phyloP scores from a whole-genome alignment of 805 yeast genomes.

The Ascoidea tarda region DNA sequence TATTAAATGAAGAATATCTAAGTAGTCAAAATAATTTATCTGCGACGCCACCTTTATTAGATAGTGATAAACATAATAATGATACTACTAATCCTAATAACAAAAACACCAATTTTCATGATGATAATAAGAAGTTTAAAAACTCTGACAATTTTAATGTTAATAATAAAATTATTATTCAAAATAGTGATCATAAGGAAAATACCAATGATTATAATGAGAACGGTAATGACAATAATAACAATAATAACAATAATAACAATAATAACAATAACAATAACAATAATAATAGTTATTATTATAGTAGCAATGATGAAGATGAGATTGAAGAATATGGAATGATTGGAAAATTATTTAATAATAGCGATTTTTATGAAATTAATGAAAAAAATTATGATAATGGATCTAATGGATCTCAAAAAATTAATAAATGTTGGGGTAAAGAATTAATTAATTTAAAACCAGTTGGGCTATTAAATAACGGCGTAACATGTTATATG shows the following conservation, averaged over 20 bases:
- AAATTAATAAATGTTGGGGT: conserved; percentile 62
- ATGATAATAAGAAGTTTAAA: too few species aligned
- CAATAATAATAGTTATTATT: background rate
- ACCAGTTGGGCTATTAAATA: conserved; percentile 69
- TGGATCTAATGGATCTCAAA: conserved; percentile 45
- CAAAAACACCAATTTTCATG: conserved; percentile 20
- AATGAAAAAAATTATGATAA: conserved; percentile 44
- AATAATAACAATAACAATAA: background rate
- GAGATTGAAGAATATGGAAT: too few species aligned
- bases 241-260: conserved; percentile 1
- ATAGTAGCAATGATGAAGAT: conserved; percentile 1
- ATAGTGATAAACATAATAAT: conserved; percentile 7
- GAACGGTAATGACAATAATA: background rate
- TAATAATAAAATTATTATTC: conserved; percentile 1
- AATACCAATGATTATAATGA: background rate
- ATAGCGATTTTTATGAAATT: conserved; percentile 35
- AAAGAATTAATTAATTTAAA: conserved; percentile 29
- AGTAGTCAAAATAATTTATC: background rate
- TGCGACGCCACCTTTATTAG: conserved; percentile 8
- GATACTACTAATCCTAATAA: conserved; percentile 25
- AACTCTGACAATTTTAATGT: background rate
- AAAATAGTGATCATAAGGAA: background rate
- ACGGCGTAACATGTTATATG: conserved; percentile 94
- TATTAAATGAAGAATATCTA: background rate
- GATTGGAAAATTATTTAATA: background rate